phyloP scores from a whole-genome alignment of 2,329 filamentous ascomycete genomes.

The Pseudopyrenochaeta lycopersici region DNA sequence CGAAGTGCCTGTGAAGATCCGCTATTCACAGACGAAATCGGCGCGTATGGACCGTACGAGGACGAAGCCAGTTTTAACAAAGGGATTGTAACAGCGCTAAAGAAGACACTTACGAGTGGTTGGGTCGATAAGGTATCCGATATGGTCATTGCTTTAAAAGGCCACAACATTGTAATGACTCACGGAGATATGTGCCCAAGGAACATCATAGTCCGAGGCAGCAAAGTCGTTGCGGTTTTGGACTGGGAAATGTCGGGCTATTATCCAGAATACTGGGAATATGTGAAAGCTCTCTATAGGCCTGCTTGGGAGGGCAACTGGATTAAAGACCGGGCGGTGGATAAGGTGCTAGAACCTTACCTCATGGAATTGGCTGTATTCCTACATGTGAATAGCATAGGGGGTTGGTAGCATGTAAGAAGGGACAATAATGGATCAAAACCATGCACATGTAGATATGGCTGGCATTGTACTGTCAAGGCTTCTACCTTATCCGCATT shows the following conservation, averaged over 20 bases:
- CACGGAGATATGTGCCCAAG: conserved; percentile 19
- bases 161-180: conserved; percentile 2
- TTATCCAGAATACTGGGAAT: conserved; percentile 14
- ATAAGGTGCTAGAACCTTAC: neutral
- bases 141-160: neutral
- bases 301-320: neutral
- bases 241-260: conserved; percentile 11
- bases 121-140: neutral
- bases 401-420: too few species aligned
- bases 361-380: neutral
- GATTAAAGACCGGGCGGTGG: neutral
- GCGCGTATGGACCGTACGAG: neutral
- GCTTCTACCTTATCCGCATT: too few species aligned
- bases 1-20: neutral
- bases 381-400: neutral
- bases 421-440: too few species aligned
- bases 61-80: neutral
- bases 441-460: too few species aligned
- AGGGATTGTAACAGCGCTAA: neutral
- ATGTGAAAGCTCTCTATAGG: neutral
- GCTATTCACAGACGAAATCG: neutral
- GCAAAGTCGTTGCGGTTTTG: conserved; percentile 4
- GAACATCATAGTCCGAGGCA: conserved; percentile 21
- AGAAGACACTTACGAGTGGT: neutral
- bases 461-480: too few species aligned